Percentiles rank a stretch among this genome's conserved stretches.
Evolutionary conservation across 2,329 filamentous ascomycete species (phyloP).

Genomic region (Pseudogymnoascus sp.): DNA sequence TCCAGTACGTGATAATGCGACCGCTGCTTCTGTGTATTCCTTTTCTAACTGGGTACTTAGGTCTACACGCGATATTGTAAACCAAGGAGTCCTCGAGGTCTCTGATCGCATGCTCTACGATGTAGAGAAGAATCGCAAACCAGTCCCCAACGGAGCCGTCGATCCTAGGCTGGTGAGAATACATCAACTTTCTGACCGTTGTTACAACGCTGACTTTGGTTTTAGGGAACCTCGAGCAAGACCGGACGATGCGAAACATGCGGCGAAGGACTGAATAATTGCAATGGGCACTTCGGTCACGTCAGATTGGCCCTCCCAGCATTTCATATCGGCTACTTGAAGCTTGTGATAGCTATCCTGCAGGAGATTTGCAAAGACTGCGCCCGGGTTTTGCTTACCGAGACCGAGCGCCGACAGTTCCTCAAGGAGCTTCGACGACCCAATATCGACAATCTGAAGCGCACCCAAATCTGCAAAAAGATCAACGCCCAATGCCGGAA

Average conservation of each 20-base stretch:
- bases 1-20: conserved; percentile 53
- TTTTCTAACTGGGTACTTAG: conserved; percentile 34
- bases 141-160: conserved; percentile 76
- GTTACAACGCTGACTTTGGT: conserved; percentile 13
- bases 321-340: conserved; percentile 94
- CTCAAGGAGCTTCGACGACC: conserved; percentile 75
- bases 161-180: conserved; percentile 64
- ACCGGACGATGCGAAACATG: conserved; percentile 74
- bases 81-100: conserved; percentile 89
- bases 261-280: conserved; percentile 70
- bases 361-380: conserved; percentile 97
- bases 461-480: conserved; percentile 75
- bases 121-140: conserved; percentile 67
- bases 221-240: conserved; percentile 76
- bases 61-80: conserved; percentile 89
- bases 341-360: conserved; percentile 83
- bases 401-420: conserved; percentile 68
- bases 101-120: conserved; percentile 94
- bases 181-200: neutral
- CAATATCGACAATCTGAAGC: conserved; percentile 77
- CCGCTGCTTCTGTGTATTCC: conserved; percentile 34
- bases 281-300: conserved; percentile 93
- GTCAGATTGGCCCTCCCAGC: conserved; percentile 83
- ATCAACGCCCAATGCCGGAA: conserved; percentile 89
- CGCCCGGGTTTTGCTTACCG: conserved; percentile 72